A percentile compares a stretch with the other conserved stretches of the same genome.
phyloP scores from a whole-genome alignment of 257 asterid genomes.

The Ophiorrhiza pumila region DNA sequence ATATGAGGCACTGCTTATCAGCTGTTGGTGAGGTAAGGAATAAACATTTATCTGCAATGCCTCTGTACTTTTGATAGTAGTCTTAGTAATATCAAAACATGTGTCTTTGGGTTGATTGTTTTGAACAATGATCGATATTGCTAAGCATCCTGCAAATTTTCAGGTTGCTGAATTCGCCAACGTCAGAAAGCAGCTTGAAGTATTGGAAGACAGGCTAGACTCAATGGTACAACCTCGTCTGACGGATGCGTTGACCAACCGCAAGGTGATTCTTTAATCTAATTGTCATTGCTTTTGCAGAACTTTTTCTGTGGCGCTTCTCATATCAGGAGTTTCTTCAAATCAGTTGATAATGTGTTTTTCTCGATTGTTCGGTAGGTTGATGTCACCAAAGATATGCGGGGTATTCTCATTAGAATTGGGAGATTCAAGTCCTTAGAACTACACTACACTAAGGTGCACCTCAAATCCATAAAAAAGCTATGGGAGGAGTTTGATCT shows the following conservation, averaged over 20 bases:
- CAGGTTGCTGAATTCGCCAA: constrained; percentile 99
- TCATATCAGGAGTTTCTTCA: not conserved
- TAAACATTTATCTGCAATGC: not conserved
- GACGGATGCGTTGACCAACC: constrained; percentile 78
- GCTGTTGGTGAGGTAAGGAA: constrained; percentile 98
- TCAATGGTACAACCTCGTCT: constrained; percentile 96
- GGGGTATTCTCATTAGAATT: constrained; percentile 75
- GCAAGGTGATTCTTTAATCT: constrained; percentile 52
- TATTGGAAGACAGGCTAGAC: constrained; percentile 93
- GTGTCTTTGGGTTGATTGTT: not conserved
- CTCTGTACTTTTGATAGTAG: not conserved
- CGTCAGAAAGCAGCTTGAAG: constrained; percentile 97
- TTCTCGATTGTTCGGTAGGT: constrained; percentile 40
- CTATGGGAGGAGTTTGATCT: constrained; percentile 89
- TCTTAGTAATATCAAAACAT: not conserved
- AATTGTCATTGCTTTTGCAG: not conserved
- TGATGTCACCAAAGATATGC: constrained; percentile 88
- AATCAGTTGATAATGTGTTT: not conserved
- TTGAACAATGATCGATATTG: no score
- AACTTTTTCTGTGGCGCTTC: constrained; percentile 10
- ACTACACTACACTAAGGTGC: constrained; percentile 73
- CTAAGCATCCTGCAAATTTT: constrained; percentile 12
- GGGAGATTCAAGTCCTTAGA: constrained; percentile 92
- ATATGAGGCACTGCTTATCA: constrained; percentile 94
- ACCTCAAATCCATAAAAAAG: constrained; percentile 70